Base-by-base conservation (phyloP, 2,329 filamentous ascomycete species). In the Penicillium sp. region DNA sequence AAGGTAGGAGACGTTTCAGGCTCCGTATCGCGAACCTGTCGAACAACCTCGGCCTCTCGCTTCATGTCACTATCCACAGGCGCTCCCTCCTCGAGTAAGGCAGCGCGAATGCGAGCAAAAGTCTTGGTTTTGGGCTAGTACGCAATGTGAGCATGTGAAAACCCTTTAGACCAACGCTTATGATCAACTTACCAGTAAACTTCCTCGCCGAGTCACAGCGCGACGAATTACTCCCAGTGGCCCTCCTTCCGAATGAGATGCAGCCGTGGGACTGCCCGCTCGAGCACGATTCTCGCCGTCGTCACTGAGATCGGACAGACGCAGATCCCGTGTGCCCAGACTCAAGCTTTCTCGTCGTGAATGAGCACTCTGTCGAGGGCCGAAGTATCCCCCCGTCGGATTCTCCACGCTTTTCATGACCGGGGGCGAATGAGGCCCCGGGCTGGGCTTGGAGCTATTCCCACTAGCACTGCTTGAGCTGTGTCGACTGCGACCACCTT, bases 11-110 rank as follows among this genome's bases (percentile, higher is more conserved):
- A 62, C 49, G 37, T 68, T 55, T 51, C 78, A 46, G 82, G 75
- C 55, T 95, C 89, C 52, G 83, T 90, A 62, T 96, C 92, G 28
- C 88, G 84, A 17, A 96, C 89, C 64, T 95, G 92, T 34, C 87
- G 85, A 46, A 98, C 87, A 4, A 96, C 92, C 64, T 96, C 90
- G 25, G 90, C 88, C 69, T 98, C 92, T 26, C 88, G 82, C 35
- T 85, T 82, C 40, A 87, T 80, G 62, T 98, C 92, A 28, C 84
- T 83, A 54, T 98, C 92, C 7, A 94, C 73, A 0, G 92, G 92
- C 0, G 88, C 80, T 11, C 79, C 77, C 67, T 98, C 92, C 66
- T 98, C 92, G 40, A 85, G 74, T 0, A 98, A 74, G 3, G 88
- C 88, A 6, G 90, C 92, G 44, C 85, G 80, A 50, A 98, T 95